These are phyloP conservation scores for Rhodotorula toruloides DNA, from an alignment of 768 basidiomycete species.

Conservation along the genomic window DNA sequence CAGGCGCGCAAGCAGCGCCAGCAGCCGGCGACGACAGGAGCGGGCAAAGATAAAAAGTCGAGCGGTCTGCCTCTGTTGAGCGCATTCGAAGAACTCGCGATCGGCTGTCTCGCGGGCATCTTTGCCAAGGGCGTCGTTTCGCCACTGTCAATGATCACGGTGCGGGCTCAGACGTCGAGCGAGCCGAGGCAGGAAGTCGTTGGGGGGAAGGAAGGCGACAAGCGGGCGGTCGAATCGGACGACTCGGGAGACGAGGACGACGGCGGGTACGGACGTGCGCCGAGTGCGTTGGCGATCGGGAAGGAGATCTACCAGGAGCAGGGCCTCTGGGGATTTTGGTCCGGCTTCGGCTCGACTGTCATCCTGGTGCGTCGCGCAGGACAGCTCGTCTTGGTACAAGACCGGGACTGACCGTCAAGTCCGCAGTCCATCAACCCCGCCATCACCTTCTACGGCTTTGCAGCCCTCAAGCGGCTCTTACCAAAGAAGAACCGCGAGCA, in stretches of 20 bases:
- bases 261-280: constrained; percentile 19
- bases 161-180: constrained; percentile 54
- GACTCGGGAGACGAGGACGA: constrained; percentile 36
- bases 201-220: constrained; percentile 35
- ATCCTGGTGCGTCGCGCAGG: constrained; percentile 49
- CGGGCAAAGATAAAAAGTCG: background rate
- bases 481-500: constrained; percentile 43
- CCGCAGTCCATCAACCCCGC: constrained; percentile 54
- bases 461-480: constrained; percentile 52
- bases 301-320: constrained; percentile 53
- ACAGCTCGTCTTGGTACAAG: background rate
- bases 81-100: constrained; percentile 54
- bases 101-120: constrained; percentile 59
- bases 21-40: background rate
- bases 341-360: constrained; percentile 55
- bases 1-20: background rate
- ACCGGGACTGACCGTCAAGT: background rate
- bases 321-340: constrained; percentile 58
- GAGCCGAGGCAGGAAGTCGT: constrained; percentile 45
- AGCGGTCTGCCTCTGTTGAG: constrained; percentile 34
- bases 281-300: constrained; percentile 44
- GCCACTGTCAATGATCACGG: constrained; percentile 57
- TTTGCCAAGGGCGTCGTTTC: constrained; percentile 56
- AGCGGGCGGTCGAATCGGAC: constrained; percentile 21
- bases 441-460: constrained; percentile 57